Evolutionary conservation across 2,329 filamentous ascomycete genomes (phyloP), one percentile per base, ranked within the genome.

Genomic region (Fusarium incarnatum): DNA sequence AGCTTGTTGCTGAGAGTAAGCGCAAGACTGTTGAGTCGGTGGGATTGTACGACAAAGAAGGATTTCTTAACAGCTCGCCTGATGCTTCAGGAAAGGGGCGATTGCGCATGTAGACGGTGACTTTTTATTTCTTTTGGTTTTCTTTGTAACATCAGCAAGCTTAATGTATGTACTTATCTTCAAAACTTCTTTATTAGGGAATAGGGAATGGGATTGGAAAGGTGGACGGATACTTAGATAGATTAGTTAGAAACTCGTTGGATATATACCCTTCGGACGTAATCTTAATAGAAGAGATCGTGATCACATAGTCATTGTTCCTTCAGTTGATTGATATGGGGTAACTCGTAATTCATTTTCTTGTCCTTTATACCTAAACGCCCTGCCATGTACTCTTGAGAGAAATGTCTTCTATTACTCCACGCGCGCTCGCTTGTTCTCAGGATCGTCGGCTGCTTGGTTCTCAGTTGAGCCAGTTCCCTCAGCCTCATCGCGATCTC

Each of bases 401-500:
- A 56, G 49, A 30, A 37, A 52, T 40, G 46, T 49, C n/a, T 20
- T 52, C 20, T 32, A 12, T 71, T 75, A 84, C 54, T 86, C 85
- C 5, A 83, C 83, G 32, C 85, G 79, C 2, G 80, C 78, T 47
- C 85, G 79, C 75, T 87, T 87, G 70, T 74, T 85, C 54, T 86
- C 84, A 4, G 78, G 58, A 32, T 81, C 80, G 11, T 80, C 80
- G 16, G 75, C 80, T 5, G 60, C 18, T 41, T 77, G 80, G 60
- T 82, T 76, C 5, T 83, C 84, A 57, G 86, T 82, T 30, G 79
- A 76, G 8, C 75, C 84, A 48, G 82, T 84, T 23, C 77, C 83
- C 25, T 87, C 88, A 15, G 83, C 78, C 69, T 90, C 89, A 50
- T 86, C 86, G 16, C 82, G 81, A 4, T 73, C 82, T 58, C 87